Conservation (phyloP, 2,329 filamentous ascomycete genomes). For the Fusarium torreyae region DNA sequence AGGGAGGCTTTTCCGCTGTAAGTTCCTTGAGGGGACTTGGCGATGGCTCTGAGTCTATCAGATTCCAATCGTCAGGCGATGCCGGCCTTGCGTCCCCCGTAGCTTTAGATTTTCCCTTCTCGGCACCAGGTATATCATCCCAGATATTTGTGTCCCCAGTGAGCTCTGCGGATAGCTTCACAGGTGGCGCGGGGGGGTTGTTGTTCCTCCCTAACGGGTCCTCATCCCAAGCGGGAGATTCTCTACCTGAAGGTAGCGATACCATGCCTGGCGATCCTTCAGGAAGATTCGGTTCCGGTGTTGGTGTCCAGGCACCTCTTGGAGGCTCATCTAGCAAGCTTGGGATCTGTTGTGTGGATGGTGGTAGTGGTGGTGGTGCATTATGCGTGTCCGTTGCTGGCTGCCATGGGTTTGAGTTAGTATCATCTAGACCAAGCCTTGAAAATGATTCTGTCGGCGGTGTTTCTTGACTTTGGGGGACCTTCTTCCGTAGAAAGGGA, state of each 20-base stretch:
- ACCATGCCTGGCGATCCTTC: constrained; percentile 54
- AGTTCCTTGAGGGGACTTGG: constrained; percentile 33
- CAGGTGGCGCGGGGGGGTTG: constrained; percentile 37
- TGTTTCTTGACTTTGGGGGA: constrained; percentile 46
- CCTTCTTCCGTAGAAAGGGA: constrained; percentile 67
- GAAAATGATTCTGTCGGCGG: constrained; percentile 59
- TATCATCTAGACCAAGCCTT: constrained; percentile 60
- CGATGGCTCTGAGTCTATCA: constrained; percentile 63
- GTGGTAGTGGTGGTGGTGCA: constrained; percentile 13
- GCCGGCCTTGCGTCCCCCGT: constrained; percentile 35
- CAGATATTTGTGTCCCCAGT: constrained; percentile 64
- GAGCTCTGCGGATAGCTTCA: constrained; percentile 54
- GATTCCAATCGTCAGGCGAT: constrained; percentile 64
- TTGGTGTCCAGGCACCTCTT: constrained; percentile 50
- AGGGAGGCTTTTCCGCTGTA: constrained; percentile 50
- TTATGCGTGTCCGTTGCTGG: constrained; percentile 46
- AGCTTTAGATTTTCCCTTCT: constrained; percentile 61
- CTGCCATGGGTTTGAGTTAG: constrained; percentile 57
- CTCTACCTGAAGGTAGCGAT: constrained; percentile 57
- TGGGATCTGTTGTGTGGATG: constrained; percentile 25
- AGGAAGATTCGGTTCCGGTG: constrained; percentile 47
- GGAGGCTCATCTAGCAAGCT: constrained; percentile 48
- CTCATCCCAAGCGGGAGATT: constrained; percentile 59
- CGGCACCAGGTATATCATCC: constrained; percentile 61
- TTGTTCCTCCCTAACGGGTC: constrained; percentile 50